Evolutionary conservation across 257 asterid species (phyloP).

Genomic region (Avicennia marina): DNA sequence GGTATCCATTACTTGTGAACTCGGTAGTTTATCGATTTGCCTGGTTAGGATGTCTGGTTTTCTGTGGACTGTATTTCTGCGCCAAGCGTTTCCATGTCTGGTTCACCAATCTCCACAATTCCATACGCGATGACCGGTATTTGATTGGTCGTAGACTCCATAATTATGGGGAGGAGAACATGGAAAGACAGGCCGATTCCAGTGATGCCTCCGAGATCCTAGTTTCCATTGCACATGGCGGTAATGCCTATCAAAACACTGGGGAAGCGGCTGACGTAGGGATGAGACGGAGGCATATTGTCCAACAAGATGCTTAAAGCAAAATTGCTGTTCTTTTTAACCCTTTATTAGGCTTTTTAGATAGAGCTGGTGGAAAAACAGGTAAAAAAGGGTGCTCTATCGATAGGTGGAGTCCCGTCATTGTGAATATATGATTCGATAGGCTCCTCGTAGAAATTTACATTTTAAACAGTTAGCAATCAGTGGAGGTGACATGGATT

Average conservation of each 20-base stretch:
- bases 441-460: no score
- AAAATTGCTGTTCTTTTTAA: no score
- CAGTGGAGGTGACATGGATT: no score
- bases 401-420: no score
- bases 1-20: slow-evolving; percentile 86
- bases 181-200: slow-evolving; percentile 18
- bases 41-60: slow-evolving; percentile 88
- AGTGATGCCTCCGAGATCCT: slow-evolving; percentile 25
- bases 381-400: no score
- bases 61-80: slow-evolving; percentile 66
- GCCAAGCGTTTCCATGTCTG: slow-evolving; percentile 90
- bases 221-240: neutral
- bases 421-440: no score
- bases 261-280: slow-evolving; percentile 45
- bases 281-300: slow-evolving; percentile 55
- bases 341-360: no score
- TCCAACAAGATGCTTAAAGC: slow-evolving; percentile 42
- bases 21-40: slow-evolving; percentile 94
- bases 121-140: slow-evolving; percentile 93
- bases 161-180: slow-evolving; percentile 64
- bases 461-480: no score
- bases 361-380: no score
- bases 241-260: slow-evolving; percentile 22
- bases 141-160: slow-evolving; percentile 93
- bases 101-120: slow-evolving; percentile 94